Evolutionary conservation across 306 rosid species (phyloP).

Genomic region (Vicia villosa): DNA sequence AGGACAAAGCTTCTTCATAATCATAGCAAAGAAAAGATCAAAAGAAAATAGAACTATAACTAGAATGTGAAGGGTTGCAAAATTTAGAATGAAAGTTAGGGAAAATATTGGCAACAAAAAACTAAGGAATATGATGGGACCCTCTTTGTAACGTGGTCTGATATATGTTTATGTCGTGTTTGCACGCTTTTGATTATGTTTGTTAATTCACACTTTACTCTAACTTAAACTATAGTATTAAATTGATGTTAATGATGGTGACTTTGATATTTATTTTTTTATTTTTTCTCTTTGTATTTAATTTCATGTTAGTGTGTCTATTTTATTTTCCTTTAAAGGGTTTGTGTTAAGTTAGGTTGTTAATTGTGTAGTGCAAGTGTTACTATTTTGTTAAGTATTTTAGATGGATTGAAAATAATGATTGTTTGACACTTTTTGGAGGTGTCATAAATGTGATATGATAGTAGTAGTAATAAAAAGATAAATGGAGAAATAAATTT

Average conservation of each 20-base stretch:
- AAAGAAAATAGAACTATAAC: not conserved
- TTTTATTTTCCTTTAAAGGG: not conserved
- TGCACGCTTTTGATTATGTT: slow-evolving; percentile 70
- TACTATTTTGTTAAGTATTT: slow-evolving; percentile 29
- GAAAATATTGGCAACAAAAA: slow-evolving; percentile 47
- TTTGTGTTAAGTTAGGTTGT: slow-evolving; percentile 27
- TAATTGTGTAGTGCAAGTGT: slow-evolving; percentile 8
- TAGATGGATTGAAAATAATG: slow-evolving; percentile 25
- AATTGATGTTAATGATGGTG: slow-evolving; percentile 24
- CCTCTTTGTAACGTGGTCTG: slow-evolving; percentile 62
- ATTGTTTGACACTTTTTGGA: not conserved
- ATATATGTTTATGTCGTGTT: slow-evolving; percentile 80
- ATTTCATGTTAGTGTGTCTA: slow-evolving; percentile 12
- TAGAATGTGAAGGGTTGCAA: not conserved
- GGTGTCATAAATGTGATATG: not conserved
- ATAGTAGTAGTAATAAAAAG: not conserved
- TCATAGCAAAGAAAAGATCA: slow-evolving; percentile 46
- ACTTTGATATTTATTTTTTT: too few species aligned
- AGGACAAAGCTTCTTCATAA: slow-evolving; percentile 89
- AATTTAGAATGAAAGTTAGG: slow-evolving; percentile 30
- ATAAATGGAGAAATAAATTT: too few species aligned
- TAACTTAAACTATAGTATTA: slow-evolving; percentile 32
- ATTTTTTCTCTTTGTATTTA: not conserved
- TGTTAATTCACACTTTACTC: slow-evolving; percentile 18
- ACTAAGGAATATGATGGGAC: slow-evolving; percentile 42